A percentile compares a stretch with the other conserved stretches of the same genome.
phyloP scores from a whole-genome alignment of 352 stramenopile species.

The Phytophthora ramorum region DNA sequence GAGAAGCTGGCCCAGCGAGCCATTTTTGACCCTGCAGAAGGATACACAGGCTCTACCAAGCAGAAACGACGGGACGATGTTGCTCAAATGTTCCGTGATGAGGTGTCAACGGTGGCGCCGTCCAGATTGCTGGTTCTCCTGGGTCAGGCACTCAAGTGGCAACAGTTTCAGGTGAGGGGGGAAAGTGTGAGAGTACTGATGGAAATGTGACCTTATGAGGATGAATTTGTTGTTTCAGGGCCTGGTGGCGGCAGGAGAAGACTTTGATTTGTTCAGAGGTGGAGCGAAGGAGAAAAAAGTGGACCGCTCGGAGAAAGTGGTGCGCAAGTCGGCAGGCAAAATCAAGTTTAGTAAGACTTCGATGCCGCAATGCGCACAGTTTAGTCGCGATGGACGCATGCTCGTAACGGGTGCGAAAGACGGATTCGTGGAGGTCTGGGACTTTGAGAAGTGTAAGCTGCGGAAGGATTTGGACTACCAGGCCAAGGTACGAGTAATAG shows the following conservation, averaged over 20 bases:
- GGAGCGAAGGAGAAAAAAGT: conserved; percentile 55
- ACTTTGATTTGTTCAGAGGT: conserved; percentile 88
- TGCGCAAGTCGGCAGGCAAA: conserved; percentile 73
- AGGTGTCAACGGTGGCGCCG: conserved; percentile 85
- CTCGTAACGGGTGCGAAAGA: conserved; percentile 95
- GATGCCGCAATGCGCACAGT: conserved; percentile 83
- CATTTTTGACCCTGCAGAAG: conserved; percentile 72
- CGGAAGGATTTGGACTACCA: conserved; percentile 95
- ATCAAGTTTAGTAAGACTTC: conserved; percentile 92
- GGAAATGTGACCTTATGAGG: neutral
- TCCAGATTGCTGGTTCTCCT: conserved; percentile 89
- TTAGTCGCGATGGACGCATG: conserved; percentile 89
- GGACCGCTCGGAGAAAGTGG: conserved; percentile 67
- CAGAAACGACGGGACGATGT: conserved; percentile 86
- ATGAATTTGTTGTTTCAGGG: conserved; percentile 45
- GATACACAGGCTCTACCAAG: conserved; percentile 73
- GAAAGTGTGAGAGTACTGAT: neutral
- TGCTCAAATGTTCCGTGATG: conserved; percentile 71
- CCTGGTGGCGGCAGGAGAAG: conserved; percentile 55
- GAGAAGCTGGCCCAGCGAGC: conserved; percentile 76
- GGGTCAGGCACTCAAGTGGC: conserved; percentile 91
- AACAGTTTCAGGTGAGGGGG: conserved; percentile 71
- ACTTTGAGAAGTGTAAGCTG: conserved; percentile 90
- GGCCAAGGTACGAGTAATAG: conserved; percentile 53
- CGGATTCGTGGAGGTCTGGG: conserved; percentile 96